phyloP scores from a whole-genome alignment of 2,329 filamentous ascomycete species.

The Drechmeria coniospora region DNA sequence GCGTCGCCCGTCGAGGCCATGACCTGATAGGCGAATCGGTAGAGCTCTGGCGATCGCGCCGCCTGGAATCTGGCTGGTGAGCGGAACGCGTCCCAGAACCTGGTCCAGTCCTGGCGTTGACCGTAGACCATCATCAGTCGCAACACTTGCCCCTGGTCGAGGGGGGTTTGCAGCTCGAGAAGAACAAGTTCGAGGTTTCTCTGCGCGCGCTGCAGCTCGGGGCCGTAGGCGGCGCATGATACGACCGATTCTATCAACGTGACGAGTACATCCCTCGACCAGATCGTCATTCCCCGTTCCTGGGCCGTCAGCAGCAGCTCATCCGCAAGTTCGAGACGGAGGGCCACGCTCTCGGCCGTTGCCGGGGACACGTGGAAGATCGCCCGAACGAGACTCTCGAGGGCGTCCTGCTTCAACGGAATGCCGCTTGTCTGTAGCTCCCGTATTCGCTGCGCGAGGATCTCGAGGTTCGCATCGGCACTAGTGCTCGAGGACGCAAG shows the following conservation, averaged over 20 bases:
- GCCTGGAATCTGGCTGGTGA: conserved; percentile 33
- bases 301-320: conserved; percentile 28
- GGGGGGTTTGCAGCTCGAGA: conserved; percentile 18
- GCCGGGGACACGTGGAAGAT: conserved; percentile 16
- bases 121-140: conserved; percentile 32
- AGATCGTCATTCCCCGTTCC: conserved; percentile 26
- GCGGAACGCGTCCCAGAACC: conserved; percentile 47
- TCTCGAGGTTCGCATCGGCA: conserved; percentile 7
- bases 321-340: conserved; percentile 24
- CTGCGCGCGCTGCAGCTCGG: conserved; percentile 23
- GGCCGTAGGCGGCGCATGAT: conserved; percentile 13
- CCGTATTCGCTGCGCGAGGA: conserved; percentile 15
- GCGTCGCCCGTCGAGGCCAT: conserved; percentile 29
- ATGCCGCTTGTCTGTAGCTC: conserved; percentile 24
- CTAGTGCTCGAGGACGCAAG: no score
- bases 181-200: conserved; percentile 29
- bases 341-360: conserved; percentile 8
- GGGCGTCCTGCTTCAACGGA: conserved; percentile 17
- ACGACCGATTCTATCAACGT: conserved; percentile 27
- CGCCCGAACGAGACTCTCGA: conserved; percentile 21
- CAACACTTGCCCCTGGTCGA: conserved; percentile 23
- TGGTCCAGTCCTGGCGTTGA: conserved; percentile 30
- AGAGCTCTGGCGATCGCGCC: conserved; percentile 36
- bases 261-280: conserved; percentile 32
- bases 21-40: conserved; percentile 34